Conservation (phyloP, 257 asterid species). For the Agastache rugosa region DNA sequence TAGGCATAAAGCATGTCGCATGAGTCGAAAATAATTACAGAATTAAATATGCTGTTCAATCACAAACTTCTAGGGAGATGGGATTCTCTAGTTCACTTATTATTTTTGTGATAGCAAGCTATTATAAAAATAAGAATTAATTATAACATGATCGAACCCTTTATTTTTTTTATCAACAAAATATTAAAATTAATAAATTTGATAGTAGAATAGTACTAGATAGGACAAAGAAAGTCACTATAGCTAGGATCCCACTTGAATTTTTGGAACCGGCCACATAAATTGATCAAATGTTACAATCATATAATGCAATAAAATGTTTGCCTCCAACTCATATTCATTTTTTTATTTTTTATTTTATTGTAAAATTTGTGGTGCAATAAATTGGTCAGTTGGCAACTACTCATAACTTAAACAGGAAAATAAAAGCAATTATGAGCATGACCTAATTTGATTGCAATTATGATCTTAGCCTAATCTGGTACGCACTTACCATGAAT, state of each 20-base stretch:
- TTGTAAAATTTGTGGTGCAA: background rate
- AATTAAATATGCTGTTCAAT: background rate
- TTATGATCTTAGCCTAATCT: background rate
- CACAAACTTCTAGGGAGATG: background rate
- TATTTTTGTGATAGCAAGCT: too few relatives aligned
- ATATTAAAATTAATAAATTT: too few relatives aligned
- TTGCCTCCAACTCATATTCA: background rate
- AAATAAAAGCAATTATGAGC: background rate
- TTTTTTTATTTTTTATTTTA: background rate
- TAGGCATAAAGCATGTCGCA: too few relatives aligned
- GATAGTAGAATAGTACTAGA: too few relatives aligned
- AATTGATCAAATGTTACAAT: background rate
- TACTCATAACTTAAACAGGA: background rate
- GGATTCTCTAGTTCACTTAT: background rate
- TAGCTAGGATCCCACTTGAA: background rate
- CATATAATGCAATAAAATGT: background rate
- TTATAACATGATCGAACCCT: background rate
- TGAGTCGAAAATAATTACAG: too few relatives aligned
- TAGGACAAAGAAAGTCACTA: too few relatives aligned
- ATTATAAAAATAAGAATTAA: too few relatives aligned
- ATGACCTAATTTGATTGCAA: slow-evolving; percentile 2
- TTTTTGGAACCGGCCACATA: background rate
- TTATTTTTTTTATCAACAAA: too few relatives aligned
- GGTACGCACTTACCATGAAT: background rate
- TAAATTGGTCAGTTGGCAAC: slow-evolving; percentile 30